These are phyloP conservation scores for Penicillium digitatum DNA, from an alignment of 2,329 filamentous ascomycete genomes.

Conservation along the genomic window DNA sequence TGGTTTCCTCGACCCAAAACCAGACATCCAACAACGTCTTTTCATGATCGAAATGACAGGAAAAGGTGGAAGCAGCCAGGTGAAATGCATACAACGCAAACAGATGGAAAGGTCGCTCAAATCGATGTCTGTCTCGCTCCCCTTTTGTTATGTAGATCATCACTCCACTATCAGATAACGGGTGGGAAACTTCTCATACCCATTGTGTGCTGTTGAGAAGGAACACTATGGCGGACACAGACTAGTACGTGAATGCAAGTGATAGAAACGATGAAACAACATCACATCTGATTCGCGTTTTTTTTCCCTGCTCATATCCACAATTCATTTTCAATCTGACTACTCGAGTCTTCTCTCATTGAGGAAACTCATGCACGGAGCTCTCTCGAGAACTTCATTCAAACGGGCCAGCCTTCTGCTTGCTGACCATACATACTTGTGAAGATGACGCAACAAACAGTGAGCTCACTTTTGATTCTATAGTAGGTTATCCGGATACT, in stretches of 20 bases:
- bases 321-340: background rate
- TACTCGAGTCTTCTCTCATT: too few species aligned
- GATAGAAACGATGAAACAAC: background rate
- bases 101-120: background rate
- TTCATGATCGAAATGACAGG: background rate
- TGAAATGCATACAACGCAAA: background rate
- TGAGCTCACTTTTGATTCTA: too few species aligned
- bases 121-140: background rate
- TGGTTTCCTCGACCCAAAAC: background rate
- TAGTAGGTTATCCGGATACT: too few species aligned
- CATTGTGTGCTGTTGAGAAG: background rate
- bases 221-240: too few species aligned
- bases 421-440: too few species aligned
- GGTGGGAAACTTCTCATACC: background rate
- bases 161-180: background rate
- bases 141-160: background rate
- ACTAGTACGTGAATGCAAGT: background rate
- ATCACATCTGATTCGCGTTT: background rate
- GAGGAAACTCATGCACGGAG: too few species aligned
- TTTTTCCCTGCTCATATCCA: background rate
- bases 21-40: too few species aligned
- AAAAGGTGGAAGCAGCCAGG: background rate
- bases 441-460: too few species aligned
- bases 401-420: too few species aligned
- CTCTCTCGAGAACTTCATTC: too few species aligned